phyloP scores from a whole-genome alignment of 768 basidiomycete species.

The Naematelia encephala region DNA sequence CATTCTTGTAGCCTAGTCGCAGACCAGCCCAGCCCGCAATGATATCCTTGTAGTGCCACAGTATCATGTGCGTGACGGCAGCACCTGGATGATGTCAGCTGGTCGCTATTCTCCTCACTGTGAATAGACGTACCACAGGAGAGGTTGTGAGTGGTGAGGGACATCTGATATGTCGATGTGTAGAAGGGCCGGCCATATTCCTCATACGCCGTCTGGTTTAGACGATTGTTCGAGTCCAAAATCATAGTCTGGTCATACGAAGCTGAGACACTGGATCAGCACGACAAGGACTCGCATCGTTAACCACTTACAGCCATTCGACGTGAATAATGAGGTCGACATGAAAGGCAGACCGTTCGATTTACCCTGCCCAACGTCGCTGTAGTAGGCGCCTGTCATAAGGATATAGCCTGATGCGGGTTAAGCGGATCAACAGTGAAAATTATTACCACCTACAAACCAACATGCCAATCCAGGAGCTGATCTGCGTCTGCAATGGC shows the following conservation, averaged over 20 bases:
- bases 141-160: slow-evolving; percentile 58
- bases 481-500: slow-evolving; percentile 58
- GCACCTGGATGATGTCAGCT: slow-evolving; percentile 27
- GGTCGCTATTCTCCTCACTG: background rate
- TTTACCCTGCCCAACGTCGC: slow-evolving; percentile 55
- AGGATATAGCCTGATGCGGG: slow-evolving; percentile 51
- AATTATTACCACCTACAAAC: slow-evolving; percentile 56
- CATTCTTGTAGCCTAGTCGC: slow-evolving; percentile 40
- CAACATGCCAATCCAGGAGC: slow-evolving; percentile 54
- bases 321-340: slow-evolving; percentile 56
- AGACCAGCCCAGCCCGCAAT: slow-evolving; percentile 41
- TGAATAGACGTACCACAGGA: slow-evolving; percentile 50
- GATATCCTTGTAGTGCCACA: slow-evolving; percentile 60
- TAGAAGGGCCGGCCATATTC: slow-evolving; percentile 50
- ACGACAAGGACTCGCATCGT: background rate
- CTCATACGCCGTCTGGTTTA: slow-evolving; percentile 56
- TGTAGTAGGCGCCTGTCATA: slow-evolving; percentile 53
- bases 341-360: slow-evolving; percentile 52
- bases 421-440: background rate
- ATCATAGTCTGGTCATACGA: slow-evolving; percentile 58
- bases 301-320: slow-evolving; percentile 56
- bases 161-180: slow-evolving; percentile 57
- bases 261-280: slow-evolving; percentile 1
- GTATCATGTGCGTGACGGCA: slow-evolving; percentile 56
- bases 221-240: slow-evolving; percentile 55